A percentile compares a stretch with the other conserved stretches of the same genome.
Evolutionary conservation across 2,329 filamentous ascomycete genomes (phyloP).

Genomic region (Beauveria scarabaeidicola): DNA sequence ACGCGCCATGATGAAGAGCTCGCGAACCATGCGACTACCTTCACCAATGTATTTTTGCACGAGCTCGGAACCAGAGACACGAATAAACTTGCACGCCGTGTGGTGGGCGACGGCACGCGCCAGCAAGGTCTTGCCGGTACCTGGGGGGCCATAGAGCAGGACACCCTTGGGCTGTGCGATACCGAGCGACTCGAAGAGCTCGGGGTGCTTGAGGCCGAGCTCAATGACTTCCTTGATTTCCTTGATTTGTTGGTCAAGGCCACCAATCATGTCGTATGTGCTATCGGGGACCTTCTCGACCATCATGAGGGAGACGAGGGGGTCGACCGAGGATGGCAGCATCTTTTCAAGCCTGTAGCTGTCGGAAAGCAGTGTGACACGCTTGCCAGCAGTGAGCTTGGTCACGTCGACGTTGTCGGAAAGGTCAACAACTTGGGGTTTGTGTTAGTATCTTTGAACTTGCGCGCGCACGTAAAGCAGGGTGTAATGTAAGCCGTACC

Average conservation of each 20-base stretch:
- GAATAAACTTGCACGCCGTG: slow-evolving; percentile 98
- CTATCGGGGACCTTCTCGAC: slow-evolving; percentile 99
- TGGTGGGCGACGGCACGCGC: slow-evolving; percentile 95
- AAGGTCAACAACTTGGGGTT: slow-evolving; percentile 74
- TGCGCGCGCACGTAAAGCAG: not conserved
- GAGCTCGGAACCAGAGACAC: slow-evolving; percentile 89
- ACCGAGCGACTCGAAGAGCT: slow-evolving; percentile 97
- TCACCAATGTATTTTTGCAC: slow-evolving; percentile 99
- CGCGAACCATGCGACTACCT: slow-evolving; percentile 94
- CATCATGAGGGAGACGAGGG: slow-evolving; percentile 99
- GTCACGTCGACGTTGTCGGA: slow-evolving; percentile 87
- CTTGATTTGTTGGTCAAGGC: slow-evolving; percentile 97
- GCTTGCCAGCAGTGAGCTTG: slow-evolving; percentile 96
- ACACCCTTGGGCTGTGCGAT: slow-evolving; percentile 98
- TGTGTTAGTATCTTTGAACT: slow-evolving; percentile 7
- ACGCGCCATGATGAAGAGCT: slow-evolving; percentile 97
- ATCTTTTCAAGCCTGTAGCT: slow-evolving; percentile 99
- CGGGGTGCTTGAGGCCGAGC: slow-evolving; percentile 93
- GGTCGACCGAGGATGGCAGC: slow-evolving; percentile 94
- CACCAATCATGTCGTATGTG: slow-evolving; percentile 99
- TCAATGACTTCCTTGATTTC: slow-evolving; percentile 99
- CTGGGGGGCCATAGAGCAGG: slow-evolving; percentile 88
- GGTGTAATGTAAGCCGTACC: slow-evolving; percentile 46
- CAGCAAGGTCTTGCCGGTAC: slow-evolving; percentile 92
- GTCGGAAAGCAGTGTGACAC: slow-evolving; percentile 91